Percentiles rank a stretch among this genome's conserved stretches.
phyloP scores from a whole-genome alignment of 2,329 filamentous ascomycete species.

The Fusarium xylarioides region DNA sequence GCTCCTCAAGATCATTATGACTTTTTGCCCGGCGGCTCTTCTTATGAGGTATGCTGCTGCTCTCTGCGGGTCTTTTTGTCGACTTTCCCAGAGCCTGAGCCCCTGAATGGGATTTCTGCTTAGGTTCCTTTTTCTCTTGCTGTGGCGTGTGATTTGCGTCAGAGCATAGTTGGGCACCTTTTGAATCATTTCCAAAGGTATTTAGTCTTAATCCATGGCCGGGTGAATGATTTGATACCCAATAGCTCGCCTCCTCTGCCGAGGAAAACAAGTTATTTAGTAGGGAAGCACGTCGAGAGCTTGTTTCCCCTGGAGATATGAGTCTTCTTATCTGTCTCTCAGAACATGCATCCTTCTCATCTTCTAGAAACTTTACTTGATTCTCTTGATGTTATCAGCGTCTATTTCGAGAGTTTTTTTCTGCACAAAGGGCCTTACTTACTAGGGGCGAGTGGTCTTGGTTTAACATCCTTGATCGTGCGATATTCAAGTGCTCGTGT shows the following conservation, averaged over 20 bases:
- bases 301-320: background rate
- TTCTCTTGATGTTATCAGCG: background rate
- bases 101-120: background rate
- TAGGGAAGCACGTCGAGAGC: background rate
- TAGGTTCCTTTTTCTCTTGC: background rate
- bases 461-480: background rate
- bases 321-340: too few species aligned
- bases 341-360: background rate
- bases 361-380: background rate
- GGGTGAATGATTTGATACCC: background rate
- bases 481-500: background rate
- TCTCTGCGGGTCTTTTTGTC: background rate
- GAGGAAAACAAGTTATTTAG: background rate
- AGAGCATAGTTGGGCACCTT: background rate
- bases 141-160: background rate
- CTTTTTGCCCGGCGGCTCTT: background rate
- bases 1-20: background rate
- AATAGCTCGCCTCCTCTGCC: background rate
- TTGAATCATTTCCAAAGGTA: too few species aligned
- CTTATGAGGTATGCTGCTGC: background rate
- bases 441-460: background rate
- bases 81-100: background rate
- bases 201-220: too few species aligned
- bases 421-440: background rate
- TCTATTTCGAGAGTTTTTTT: too few species aligned